phyloP scores from a whole-genome alignment of 75 land plant genomes.

The Pseudotsuga menziesii region DNA sequence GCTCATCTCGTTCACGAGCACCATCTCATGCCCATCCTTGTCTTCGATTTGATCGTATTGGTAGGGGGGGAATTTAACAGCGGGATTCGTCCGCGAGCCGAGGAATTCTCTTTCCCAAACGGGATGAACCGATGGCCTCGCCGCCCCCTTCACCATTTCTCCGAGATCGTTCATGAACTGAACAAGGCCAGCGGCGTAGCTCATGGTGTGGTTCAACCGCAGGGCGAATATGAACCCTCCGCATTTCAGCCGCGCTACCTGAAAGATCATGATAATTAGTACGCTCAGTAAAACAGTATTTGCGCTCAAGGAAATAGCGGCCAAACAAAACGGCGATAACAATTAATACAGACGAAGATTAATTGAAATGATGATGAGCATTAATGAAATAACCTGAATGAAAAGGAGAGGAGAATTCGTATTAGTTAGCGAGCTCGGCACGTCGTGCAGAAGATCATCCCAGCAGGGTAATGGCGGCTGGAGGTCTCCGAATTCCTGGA shows the following conservation, averaged over 20 bases:
- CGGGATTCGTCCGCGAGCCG: constrained; percentile 27
- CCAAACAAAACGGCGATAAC: too few species aligned
- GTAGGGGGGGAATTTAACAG: constrained; percentile 20
- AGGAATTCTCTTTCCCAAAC: constrained; percentile 42
- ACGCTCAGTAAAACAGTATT: neutral
- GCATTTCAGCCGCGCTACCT: constrained; percentile 45
- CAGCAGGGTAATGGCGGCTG: too few species aligned
- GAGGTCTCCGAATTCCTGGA: too few species aligned
- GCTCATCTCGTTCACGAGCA: neutral
- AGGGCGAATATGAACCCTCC: constrained; percentile 44
- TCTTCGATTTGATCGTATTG: constrained; percentile 29
- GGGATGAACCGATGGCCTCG: constrained; percentile 25
- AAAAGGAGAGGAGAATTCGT: too few species aligned
- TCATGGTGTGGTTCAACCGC: constrained; percentile 36
- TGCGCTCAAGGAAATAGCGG: too few species aligned
- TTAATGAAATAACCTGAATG: too few species aligned
- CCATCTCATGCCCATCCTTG: neutral
- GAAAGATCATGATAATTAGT: neutral
- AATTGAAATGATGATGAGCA: too few species aligned
- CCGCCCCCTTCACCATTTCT: constrained; percentile 33
- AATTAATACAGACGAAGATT: too few species aligned
- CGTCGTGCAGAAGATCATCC: too few species aligned
- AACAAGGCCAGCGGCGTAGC: constrained; percentile 27
- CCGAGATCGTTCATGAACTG: constrained; percentile 34
- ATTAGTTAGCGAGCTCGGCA: too few species aligned